Evolutionary conservation across 208 protist species (phyloP).

Genomic region (Balamuthia mandrillaris): DNA sequence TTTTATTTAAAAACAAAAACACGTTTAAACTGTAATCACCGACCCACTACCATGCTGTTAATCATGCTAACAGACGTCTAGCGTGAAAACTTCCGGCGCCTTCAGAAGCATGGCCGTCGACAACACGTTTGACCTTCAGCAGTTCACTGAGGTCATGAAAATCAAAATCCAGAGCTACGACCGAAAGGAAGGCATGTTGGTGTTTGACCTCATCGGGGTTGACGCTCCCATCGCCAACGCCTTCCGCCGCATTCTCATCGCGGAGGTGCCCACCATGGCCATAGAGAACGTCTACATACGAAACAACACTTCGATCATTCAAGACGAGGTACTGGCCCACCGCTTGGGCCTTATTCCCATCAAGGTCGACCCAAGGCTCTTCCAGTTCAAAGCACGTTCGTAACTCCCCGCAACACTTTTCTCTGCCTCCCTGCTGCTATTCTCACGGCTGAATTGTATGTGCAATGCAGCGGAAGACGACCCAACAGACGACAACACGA

Average conservation of each 20-base stretch:
- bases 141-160: background rate
- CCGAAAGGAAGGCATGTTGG: constrained; percentile 38
- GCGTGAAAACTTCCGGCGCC: background rate
- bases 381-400: constrained; percentile 45
- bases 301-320: constrained; percentile 95
- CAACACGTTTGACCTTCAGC: background rate
- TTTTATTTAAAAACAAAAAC: too few species aligned
- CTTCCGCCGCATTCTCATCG: constrained; percentile 91
- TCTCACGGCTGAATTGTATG: background rate
- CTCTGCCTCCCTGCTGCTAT: background rate
- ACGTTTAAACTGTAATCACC: too few species aligned
- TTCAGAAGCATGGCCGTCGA: background rate
- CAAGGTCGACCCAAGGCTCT: constrained; percentile 83
- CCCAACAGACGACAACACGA: constrained; percentile 72
- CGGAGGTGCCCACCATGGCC: constrained; percentile 93
- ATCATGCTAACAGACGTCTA: background rate
- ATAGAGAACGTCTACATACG: constrained; percentile 95
- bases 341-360: constrained; percentile 95
- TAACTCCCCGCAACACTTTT: background rate
- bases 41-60: too few species aligned
- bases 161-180: background rate
- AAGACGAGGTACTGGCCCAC: constrained; percentile 95
- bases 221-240: constrained; percentile 92
- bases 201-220: constrained; percentile 80
- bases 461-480: constrained; percentile 42